A percentile compares a stretch with the other conserved stretches of the same genome.
phyloP scores from a whole-genome alignment of 176 grass and related monocot species.

The Panicum miliaceum region DNA sequence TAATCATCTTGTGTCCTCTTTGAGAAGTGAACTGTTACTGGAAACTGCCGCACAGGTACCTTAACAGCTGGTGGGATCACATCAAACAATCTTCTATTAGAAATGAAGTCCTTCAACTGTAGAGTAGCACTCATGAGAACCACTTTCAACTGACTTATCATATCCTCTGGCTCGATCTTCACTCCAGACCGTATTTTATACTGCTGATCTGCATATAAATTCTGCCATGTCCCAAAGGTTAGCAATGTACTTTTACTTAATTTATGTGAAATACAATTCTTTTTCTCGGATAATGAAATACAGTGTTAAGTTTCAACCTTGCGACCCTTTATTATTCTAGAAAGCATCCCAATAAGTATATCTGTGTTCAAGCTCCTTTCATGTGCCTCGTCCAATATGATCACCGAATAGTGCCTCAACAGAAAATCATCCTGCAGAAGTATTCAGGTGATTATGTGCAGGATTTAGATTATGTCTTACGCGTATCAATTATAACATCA shows the following conservation, averaged over 20 bases:
- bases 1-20: slow-evolving; percentile 89
- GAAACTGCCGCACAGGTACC: slow-evolving; percentile 84
- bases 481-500: slow-evolving; percentile 7
- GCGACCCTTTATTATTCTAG: slow-evolving; percentile 84
- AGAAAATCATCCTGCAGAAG: slow-evolving; percentile 78
- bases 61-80: slow-evolving; percentile 74
- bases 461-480: slow-evolving; percentile 21
- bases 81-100: slow-evolving; percentile 85
- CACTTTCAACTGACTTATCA: slow-evolving; percentile 78
- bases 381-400: slow-evolving; percentile 99
- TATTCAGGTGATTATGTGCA: slow-evolving; percentile 29
- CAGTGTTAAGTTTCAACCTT: slow-evolving; percentile 62
- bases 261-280: slow-evolving; percentile 39
- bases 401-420: slow-evolving; percentile 79
- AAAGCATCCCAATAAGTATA: slow-evolving; percentile 98
- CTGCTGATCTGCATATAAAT: slow-evolving; percentile 68
- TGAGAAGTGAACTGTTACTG: slow-evolving; percentile 86
- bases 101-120: slow-evolving; percentile 83
- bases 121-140: slow-evolving; percentile 98
- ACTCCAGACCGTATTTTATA: slow-evolving; percentile 56
- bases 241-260: slow-evolving; percentile 20
- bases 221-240: slow-evolving; percentile 52
- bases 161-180: slow-evolving; percentile 60
- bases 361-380: slow-evolving; percentile 99
- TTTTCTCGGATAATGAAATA: slow-evolving; percentile 17